These are phyloP conservation scores for Thalassiosira hispida DNA, from an alignment of 352 stramenopile genomes.

Conservation along the genomic window DNA sequence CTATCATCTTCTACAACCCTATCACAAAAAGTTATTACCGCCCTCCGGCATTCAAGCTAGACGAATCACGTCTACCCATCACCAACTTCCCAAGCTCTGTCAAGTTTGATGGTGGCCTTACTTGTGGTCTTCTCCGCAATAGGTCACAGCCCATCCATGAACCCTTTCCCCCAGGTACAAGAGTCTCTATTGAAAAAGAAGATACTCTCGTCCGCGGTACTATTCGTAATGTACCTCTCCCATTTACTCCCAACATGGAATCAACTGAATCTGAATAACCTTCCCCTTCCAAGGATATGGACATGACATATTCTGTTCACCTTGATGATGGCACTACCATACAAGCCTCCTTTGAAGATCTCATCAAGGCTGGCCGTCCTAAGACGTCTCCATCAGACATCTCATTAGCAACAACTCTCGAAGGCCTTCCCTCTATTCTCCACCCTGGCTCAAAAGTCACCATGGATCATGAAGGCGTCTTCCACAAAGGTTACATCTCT, in stretches of 20 bases:
- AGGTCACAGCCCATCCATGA: neutral
- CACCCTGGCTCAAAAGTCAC: no score
- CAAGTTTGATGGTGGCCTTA: conserved; percentile 18
- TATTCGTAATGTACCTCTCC: neutral
- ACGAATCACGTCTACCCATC: neutral
- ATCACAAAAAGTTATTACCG: conserved; percentile 5
- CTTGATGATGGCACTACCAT: neutral
- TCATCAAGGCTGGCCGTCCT: neutral
- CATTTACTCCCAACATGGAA: neutral
- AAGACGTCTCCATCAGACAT: neutral
- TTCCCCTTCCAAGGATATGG: neutral
- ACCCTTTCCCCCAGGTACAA: neutral
- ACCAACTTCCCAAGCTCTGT: conserved; percentile 3
- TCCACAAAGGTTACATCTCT: neutral
- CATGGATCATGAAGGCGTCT: neutral
- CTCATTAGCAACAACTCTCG: no score
- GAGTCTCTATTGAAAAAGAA: neutral
- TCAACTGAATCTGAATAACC: no score
- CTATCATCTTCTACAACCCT: conserved; percentile 25
- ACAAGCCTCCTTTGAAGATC: neutral
- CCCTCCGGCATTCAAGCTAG: conserved; percentile 9
- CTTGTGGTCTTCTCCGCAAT: neutral
- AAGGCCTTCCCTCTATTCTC: no score
- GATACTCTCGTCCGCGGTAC: neutral
- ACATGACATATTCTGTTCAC: no score